Base-by-base conservation (phyloP, 2,329 filamentous ascomycete species). In the Aspergillus sp. region DNA sequence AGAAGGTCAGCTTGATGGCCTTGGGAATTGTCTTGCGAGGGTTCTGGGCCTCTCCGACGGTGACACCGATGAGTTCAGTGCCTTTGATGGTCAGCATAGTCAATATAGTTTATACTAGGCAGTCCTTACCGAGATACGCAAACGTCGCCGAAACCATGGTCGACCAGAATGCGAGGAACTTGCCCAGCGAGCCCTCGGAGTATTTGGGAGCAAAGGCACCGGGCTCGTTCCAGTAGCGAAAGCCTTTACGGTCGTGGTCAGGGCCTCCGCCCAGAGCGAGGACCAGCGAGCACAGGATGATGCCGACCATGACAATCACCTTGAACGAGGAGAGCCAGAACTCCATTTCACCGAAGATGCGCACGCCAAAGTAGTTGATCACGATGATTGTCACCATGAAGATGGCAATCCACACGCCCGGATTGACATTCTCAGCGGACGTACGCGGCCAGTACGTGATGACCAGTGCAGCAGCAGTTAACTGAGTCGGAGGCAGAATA, bases 401-500 rank as follows among this genome's bases (percentile, higher is more conserved):
- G 51, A 90, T 81, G 45, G 90, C 82, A 55, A 95, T 92, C 76
- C 86, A 95, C 13, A 93, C 88, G 51, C 89, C 90, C 0, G 90
- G 87, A 67, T 93, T 93, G 56, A 93, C 80, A 78, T 0, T 89
- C 82, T 33, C 83, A 76, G 2, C 79, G 71, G 12, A 90, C 1
- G 45, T 48, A 27, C 45, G 45, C 77, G 42, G 42, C 91, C 91
- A 96, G 67, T 86, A 92, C 64, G 89, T 85, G 57, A 96, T 89
- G 56, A 93, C 89, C 39, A 96, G 75, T 5, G 89, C 85, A 17
- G 84, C 85, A 24, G 91, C 91, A 0, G 90, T 95, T 34, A 95
- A 79, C 70, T 96, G 90, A 68, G 95, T 95, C 1, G 91, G 90
- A 1, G 89, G 91, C 47, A 89, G 83, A 67, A 96, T 93, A 71